These are phyloP conservation scores for Angomonas ambiguus DNA, from an alignment of 208 protist species.

Conservation along the genomic window DNA sequence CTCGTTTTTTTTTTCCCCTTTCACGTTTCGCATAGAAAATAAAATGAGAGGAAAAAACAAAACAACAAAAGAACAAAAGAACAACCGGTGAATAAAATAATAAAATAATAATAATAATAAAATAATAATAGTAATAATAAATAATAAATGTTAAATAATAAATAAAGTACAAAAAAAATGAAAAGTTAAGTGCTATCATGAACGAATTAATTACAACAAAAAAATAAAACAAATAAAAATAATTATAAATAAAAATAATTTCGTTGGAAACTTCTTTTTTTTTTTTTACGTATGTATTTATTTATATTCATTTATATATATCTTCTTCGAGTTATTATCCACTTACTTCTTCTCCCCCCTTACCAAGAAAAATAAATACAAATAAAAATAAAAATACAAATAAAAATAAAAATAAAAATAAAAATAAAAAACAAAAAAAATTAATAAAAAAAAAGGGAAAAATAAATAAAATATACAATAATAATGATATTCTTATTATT, in stretches of 20 bases:
- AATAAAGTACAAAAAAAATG: too few relatives aligned
- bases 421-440: too few relatives aligned
- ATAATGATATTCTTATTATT: neutral
- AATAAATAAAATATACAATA: neutral
- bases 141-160: neutral
- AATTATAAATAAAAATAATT: neutral
- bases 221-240: too few relatives aligned
- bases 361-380: neutral
- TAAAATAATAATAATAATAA: conserved; percentile 1
- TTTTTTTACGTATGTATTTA: neutral
- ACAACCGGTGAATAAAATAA: too few relatives aligned
- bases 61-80: too few relatives aligned
- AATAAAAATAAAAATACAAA: too few relatives aligned
- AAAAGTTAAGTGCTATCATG: neutral
- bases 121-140: conserved; percentile 1
- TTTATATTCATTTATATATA: neutral
- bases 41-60: too few relatives aligned
- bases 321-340: neutral
- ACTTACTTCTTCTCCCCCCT: neutral
- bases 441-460: too few relatives aligned
- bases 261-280: too few relatives aligned
- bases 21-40: too few relatives aligned
- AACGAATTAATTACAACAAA: too few relatives aligned
- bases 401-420: too few relatives aligned
- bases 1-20: neutral